Conservation (phyloP, 208 protist species). For the Crithidia acanthocephali region DNA sequence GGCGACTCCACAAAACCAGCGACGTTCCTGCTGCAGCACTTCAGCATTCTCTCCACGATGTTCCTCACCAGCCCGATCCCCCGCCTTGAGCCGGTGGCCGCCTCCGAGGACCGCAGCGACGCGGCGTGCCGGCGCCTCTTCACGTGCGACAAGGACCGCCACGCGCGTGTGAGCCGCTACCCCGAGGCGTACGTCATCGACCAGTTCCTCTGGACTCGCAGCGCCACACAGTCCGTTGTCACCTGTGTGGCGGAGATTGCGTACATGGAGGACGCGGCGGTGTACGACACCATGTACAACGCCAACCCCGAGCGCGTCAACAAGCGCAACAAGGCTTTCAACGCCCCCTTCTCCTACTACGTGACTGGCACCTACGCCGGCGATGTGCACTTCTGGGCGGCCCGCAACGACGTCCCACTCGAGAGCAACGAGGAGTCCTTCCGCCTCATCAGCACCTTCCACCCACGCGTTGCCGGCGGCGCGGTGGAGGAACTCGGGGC, state of each 20-base stretch:
- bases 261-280: slow-evolving; percentile 36
- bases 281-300: slow-evolving; percentile 17
- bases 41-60: slow-evolving; percentile 78
- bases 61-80: slow-evolving; percentile 66
- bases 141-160: slow-evolving; percentile 85
- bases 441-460: slow-evolving; percentile 41
- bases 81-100: slow-evolving; percentile 34
- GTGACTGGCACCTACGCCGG: slow-evolving; percentile 62
- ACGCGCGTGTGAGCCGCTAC: slow-evolving; percentile 80
- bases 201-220: slow-evolving; percentile 80
- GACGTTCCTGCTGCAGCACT: slow-evolving; percentile 84
- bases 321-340: slow-evolving; percentile 36
- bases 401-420: slow-evolving; percentile 56
- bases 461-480: slow-evolving; percentile 18
- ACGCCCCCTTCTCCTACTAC: slow-evolving; percentile 64
- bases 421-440: slow-evolving; percentile 37
- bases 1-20: slow-evolving; percentile 43
- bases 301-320: slow-evolving; percentile 17
- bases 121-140: slow-evolving; percentile 65
- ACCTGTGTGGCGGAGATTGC: slow-evolving; percentile 78
- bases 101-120: slow-evolving; percentile 32
- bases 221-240: slow-evolving; percentile 48
- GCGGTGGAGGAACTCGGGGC: slow-evolving; percentile 32
- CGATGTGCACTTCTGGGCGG: slow-evolving; percentile 76
- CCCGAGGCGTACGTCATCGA: slow-evolving; percentile 82